Conservation (phyloP, 768 basidiomycete species). For the Mrakia frigida region DNA sequence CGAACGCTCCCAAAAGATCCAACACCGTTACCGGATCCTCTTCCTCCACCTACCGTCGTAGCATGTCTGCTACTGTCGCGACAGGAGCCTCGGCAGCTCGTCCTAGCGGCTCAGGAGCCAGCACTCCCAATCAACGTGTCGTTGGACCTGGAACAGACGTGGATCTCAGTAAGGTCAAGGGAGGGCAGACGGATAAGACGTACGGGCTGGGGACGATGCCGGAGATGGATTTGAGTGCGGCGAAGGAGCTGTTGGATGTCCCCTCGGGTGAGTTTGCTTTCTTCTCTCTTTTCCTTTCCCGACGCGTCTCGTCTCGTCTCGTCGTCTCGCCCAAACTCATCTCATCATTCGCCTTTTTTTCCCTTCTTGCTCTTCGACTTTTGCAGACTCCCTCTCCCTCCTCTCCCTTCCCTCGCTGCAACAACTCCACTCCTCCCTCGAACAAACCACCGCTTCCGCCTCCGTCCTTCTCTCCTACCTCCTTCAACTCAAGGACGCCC, state of each 20-base stretch:
- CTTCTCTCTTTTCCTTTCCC: neutral
- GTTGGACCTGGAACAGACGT: constrained; percentile 27
- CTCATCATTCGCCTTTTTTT: too few species aligned
- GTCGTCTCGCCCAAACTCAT: neutral
- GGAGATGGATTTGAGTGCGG: constrained; percentile 61
- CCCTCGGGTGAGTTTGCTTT: constrained; percentile 55
- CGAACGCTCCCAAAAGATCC: constrained; percentile 19
- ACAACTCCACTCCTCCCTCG: neutral
- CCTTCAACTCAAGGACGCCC: constrained; percentile 33
- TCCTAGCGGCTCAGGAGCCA: neutral
- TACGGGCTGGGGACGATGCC: constrained; percentile 70
- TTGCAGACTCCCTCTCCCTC: constrained; percentile 24
- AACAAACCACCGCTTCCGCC: neutral
- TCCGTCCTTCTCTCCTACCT: constrained; percentile 27
- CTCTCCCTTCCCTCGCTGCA: constrained; percentile 7
- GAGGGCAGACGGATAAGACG: constrained; percentile 30
- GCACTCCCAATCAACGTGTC: neutral
- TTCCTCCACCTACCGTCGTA: constrained; percentile 37
- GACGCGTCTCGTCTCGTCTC: neutral
- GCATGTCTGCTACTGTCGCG: constrained; percentile 23
- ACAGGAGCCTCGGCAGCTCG: neutral
- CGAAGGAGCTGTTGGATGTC: constrained; percentile 61
- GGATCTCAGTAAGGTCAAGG: constrained; percentile 9
- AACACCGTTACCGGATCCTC: constrained; percentile 36
- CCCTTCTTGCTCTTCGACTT: neutral